Evolutionary conservation across 139 green algal genomes (phyloP), one percentile per base, ranked within the genome.

Genomic region (Pseudopediastrum boryanum): DNA sequence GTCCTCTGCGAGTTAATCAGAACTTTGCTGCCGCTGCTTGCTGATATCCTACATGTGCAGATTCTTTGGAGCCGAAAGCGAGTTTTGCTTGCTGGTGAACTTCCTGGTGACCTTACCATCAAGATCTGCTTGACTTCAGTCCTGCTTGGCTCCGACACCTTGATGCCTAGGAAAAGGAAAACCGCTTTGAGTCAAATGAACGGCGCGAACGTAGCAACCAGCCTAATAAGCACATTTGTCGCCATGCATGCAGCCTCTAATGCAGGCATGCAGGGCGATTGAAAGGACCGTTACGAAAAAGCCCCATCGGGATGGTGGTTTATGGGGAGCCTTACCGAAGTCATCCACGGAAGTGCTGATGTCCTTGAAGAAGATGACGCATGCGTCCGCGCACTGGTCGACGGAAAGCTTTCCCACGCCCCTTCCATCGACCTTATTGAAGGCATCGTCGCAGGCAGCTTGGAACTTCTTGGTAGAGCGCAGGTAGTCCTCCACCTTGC

Each of bases 401-500:
- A 78, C 46, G 10, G 71, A 41, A 10, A 78, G 38, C 4, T 41
- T 56, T 12, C 71, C 71, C 42, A 48, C 16, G 0, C 71, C 71
- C 16, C 61, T 27, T 19, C 23, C 42, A 21, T 78, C 71, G 21
- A 78, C 52, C 39, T 58, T 10, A 29, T 68, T 41, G 13, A 78
- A 78, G 25, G 71, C 71, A 61, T 29, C 35, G 29, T 42, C 65
- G 51, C 52, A 68, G 2, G 54, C 38, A 46, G 63, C 9, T 42
- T 78, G 71, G 16, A 78, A 78, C 71, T 78, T 54, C n/a, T 70
- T 56, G n/a, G 35, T 59, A 10, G 27, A 36, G 39, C 71, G 71
- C 39, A 78, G 56, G 54, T 70, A 78, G 2, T 42, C 71, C 27
- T 78, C 71, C n/a, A 78, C 71, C 39, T 78, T 68, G n/a, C n/a